Base-by-base conservation (phyloP, 2,329 filamentous ascomycete genomes). In the Colletotrichum sansevieriae region DNA sequence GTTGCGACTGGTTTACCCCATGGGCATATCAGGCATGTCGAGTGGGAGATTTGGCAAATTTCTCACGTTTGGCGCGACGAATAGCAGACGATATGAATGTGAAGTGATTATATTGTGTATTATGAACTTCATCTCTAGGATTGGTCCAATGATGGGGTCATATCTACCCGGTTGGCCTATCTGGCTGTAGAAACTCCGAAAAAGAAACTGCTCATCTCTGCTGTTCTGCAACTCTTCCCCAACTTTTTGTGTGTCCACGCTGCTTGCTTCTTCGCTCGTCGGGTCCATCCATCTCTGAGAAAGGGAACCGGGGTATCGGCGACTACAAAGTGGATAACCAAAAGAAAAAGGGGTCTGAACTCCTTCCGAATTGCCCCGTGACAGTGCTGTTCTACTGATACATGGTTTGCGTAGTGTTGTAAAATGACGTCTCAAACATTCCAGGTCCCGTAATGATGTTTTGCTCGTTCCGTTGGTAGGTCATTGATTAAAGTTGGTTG, bases 261-360 rank as follows among this genome's bases (percentile, higher is more conserved):
- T 33, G 49, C 20, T 49, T 39, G 44, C 20, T 47, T 39, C 18
- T 62, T 57, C 60, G 65, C 65, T 61, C 62, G 64, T 68, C 68
- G 54, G 63, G 68, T 70, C 68, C 68, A 68, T 68, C 64, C 58
- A 18, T 63, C 66, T 65, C 62, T 69, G 41, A 46, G 62, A 65
- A 65, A 65, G 67, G 63, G 57, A 67, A 70, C 63, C 63, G 67
- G 68, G 68, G 68, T 70, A 70, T 70, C 68, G 58, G 68, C 68
- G 68, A 70, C 68, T 64, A 68, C 67, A 68, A 67, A 69, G 66
- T 65, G 47, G 41, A 44, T 57, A 64, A 55, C 33, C 55, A 58
- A 43, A 25, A 37, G 4, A 37, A 37, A 13, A 25, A 2, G 33
- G 20, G 44, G 44, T 15, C 33, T 18, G 6, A 11, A 29, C 20